Percentiles rank a stretch among this genome's conserved stretches.
Conservation (phyloP, 371 early-diverging fungal species). For the Rhizopus stolonifer region DNA sequence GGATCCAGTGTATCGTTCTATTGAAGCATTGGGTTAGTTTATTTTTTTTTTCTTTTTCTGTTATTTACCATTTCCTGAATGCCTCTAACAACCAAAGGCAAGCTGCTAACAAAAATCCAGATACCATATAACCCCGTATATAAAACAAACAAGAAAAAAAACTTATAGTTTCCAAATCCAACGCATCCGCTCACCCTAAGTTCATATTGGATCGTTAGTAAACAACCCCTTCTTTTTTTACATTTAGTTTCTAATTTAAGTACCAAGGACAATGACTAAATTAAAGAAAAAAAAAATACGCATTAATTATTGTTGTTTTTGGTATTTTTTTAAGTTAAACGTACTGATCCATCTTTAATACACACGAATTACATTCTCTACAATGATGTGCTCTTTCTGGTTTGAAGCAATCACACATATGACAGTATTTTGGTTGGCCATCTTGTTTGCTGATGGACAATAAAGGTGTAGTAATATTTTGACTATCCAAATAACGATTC, state of each 20-base stretch:
- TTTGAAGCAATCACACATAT: constrained; percentile 54
- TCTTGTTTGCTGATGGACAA: constrained; percentile 45
- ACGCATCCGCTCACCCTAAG: constrained; percentile 61
- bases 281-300: neutral
- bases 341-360: constrained; percentile 68
- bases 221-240: no score
- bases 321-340: constrained; percentile 10
- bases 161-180: constrained; percentile 63
- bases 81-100: constrained; percentile 36
- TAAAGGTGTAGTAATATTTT: constrained; percentile 27
- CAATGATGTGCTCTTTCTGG: constrained; percentile 68
- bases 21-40: neutral
- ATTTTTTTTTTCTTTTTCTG: neutral
- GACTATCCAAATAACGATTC: neutral
- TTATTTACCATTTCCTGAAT: constrained; percentile 37
- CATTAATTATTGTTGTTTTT: neutral
- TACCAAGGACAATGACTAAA: constrained; percentile 64
- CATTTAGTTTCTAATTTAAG: neutral
- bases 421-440: constrained; percentile 56
- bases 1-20: constrained; percentile 34
- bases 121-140: constrained; percentile 52
- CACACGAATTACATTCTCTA: constrained; percentile 61
- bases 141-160: constrained; percentile 54
- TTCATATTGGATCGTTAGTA: no score
- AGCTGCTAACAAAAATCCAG: constrained; percentile 40